Conservation (phyloP, 2,329 filamentous ascomycete species). For the Hortaea werneckii region DNA sequence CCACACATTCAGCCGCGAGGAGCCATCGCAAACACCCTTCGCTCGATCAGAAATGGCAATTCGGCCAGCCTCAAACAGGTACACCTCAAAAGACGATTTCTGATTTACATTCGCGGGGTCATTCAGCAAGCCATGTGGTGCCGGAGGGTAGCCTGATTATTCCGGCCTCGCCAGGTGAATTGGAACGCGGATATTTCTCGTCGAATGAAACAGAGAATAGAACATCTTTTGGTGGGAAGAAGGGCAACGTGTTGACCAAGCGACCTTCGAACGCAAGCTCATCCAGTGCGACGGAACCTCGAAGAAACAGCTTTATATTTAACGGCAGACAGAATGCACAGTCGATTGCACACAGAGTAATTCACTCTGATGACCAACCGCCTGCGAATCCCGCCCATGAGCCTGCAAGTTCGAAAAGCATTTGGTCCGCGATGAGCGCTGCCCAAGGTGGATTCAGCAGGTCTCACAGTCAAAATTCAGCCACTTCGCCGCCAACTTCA, state of each 20-base stretch:
- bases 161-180: slow-evolving; percentile 39
- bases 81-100: neutral
- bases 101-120: slow-evolving; percentile 13
- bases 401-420: neutral
- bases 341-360: slow-evolving; percentile 20
- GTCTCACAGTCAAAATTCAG: neutral
- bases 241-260: slow-evolving; percentile 62
- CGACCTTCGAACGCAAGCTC: slow-evolving; percentile 41
- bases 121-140: slow-evolving; percentile 10
- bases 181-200: slow-evolving; percentile 89
- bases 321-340: slow-evolving; percentile 1
- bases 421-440: slow-evolving; percentile 12
- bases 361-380: neutral
- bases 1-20: slow-evolving; percentile 34
- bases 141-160: slow-evolving; percentile 23
- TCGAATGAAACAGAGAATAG: slow-evolving; percentile 72
- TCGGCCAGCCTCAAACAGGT: slow-evolving; percentile 10
- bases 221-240: slow-evolving; percentile 46
- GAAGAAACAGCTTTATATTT: slow-evolving; percentile 51
- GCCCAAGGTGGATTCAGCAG: slow-evolving; percentile 14
- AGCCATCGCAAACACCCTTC: slow-evolving; percentile 41
- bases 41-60: slow-evolving; percentile 47
- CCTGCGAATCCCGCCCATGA: slow-evolving; percentile 6
- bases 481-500: slow-evolving; percentile 1
- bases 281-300: slow-evolving; percentile 25